phyloP scores from a whole-genome alignment of 192 early-diverging fungal genomes.

The Pilaira anomala region DNA sequence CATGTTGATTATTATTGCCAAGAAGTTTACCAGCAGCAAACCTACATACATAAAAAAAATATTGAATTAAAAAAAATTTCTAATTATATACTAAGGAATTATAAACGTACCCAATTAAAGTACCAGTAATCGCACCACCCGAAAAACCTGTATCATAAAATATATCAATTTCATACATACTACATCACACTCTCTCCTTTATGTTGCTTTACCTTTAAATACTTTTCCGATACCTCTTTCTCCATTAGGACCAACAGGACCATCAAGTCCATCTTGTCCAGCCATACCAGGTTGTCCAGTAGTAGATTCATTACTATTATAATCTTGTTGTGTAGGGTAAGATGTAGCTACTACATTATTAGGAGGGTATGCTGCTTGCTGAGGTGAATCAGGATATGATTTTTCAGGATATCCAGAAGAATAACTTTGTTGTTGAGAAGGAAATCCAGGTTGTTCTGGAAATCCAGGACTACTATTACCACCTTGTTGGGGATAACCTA shows the following conservation, averaged over 20 bases:
- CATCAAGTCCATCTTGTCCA: background rate
- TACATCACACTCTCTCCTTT: background rate
- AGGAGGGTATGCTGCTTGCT: background rate
- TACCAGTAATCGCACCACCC: constrained; percentile 12
- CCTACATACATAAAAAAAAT: background rate
- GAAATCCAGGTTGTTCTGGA: too few relatives aligned
- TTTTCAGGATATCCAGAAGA: too few relatives aligned
- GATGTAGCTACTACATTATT: background rate
- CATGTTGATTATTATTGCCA: too few relatives aligned
- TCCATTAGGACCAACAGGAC: background rate
- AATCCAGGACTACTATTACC: background rate
- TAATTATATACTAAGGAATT: too few relatives aligned
- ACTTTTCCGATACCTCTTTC: background rate
- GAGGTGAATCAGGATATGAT: background rate
- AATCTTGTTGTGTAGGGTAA: background rate
- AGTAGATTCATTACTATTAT: background rate
- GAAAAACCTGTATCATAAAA: background rate
- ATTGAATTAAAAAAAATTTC: background rate
- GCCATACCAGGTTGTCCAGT: background rate
- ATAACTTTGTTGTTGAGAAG: too few relatives aligned
- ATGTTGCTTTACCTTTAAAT: background rate
- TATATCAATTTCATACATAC: background rate
- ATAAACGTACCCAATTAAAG: constrained; percentile 13
- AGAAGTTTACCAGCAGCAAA: constrained; percentile 6
- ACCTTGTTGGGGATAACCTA: too few relatives aligned